Evolutionary conservation across 306 rosid species (phyloP).

Genomic region (Pachyrhizus erosus): DNA sequence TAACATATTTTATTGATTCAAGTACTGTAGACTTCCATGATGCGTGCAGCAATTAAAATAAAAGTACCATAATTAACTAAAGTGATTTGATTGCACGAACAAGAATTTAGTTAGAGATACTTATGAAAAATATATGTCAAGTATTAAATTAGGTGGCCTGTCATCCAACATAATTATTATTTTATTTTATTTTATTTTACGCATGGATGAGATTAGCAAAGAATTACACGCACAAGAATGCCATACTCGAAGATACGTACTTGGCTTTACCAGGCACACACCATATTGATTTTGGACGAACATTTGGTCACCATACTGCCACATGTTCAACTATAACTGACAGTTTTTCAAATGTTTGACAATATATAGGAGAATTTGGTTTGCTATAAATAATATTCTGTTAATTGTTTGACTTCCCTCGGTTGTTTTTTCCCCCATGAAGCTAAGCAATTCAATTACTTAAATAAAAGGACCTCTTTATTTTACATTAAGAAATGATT

Average conservation of each 20-base stretch:
- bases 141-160: slow-evolving; percentile 54
- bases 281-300: slow-evolving; percentile 20
- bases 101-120: slow-evolving; percentile 58
- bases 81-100: slow-evolving; percentile 55
- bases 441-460: too few species aligned
- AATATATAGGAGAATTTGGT: background rate
- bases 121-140: slow-evolving; percentile 25
- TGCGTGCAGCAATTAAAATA: background rate
- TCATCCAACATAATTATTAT: slow-evolving; percentile 36
- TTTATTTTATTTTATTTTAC: background rate
- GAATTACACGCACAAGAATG: slow-evolving; percentile 28
- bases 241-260: slow-evolving; percentile 43
- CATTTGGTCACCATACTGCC: slow-evolving; percentile 7
- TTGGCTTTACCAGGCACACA: slow-evolving; percentile 11
- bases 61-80: background rate
- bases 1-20: slow-evolving; percentile 12
- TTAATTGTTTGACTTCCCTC: background rate
- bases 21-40: background rate
- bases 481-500: background rate
- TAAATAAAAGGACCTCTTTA: too few species aligned
- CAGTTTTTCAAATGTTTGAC: slow-evolving; percentile 17
- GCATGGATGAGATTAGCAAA: background rate
- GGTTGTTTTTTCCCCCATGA: too few species aligned
- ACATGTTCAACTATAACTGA: background rate
- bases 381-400: background rate